Conservation (phyloP, 129 eudicot genomes). For the Helianthus annuus region DNA sequence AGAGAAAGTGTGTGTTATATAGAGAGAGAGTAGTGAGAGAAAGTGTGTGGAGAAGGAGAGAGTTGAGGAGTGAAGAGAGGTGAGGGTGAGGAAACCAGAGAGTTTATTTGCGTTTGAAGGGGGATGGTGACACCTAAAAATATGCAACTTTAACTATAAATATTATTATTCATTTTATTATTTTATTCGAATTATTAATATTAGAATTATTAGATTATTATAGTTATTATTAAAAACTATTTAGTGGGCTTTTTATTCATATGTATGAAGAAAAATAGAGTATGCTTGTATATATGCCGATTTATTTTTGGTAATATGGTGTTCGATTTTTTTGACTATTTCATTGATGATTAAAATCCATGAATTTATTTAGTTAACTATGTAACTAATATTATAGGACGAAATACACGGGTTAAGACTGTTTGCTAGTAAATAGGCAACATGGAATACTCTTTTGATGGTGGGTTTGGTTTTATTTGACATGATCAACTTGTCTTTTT, state of each 20-base stretch:
- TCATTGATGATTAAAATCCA: not conserved
- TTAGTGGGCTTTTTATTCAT: not conserved
- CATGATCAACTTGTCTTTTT: not conserved
- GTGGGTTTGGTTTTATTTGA: not conserved
- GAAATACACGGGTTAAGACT: not conserved
- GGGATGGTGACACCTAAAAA: conserved; percentile 64
- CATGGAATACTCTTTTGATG: not conserved
- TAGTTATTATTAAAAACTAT: too few relatives aligned
- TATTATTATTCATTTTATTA: not conserved
- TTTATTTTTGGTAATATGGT: conserved; percentile 7
- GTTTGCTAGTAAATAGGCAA: conserved; percentile 7
- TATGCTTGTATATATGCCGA: not conserved
- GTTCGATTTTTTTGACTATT: conserved; percentile 3
- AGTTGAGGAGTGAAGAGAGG: conserved; percentile 49
- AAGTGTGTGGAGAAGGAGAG: conserved; percentile 40
- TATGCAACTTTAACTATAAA: conserved; percentile 26
- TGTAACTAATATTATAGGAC: conserved; percentile 1
- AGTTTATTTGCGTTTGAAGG: conserved; percentile 87
- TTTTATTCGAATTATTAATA: conserved; percentile 18
- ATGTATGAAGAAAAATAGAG: not conserved
- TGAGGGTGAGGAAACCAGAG: conserved; percentile 33
- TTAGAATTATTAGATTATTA: not conserved
- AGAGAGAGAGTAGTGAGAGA: conserved; percentile 28
- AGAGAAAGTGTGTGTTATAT: conserved; percentile 11
- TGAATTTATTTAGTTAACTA: not conserved